phyloP scores from a whole-genome alignment of 768 basidiomycete species.

The Auriscalpium orientale region DNA sequence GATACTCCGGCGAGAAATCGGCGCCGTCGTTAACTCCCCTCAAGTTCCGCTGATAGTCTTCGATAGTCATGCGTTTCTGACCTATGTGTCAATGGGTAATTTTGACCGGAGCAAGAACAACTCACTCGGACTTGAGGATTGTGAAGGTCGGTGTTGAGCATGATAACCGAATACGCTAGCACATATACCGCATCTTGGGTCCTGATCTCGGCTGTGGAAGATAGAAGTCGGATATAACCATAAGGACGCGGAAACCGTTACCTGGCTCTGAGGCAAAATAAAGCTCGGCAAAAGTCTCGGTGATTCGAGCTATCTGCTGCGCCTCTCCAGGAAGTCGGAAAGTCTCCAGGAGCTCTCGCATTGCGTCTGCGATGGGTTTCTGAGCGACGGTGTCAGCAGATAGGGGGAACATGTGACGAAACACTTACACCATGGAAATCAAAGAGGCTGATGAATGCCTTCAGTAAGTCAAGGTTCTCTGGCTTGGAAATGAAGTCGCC shows the following conservation, averaged over 20 bases:
- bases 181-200: slow-evolving; percentile 92
- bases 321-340: slow-evolving; percentile 94
- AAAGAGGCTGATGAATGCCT: slow-evolving; percentile 81
- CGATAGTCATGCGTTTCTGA: slow-evolving; percentile 94
- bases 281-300: slow-evolving; percentile 87
- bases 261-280: slow-evolving; percentile 86
- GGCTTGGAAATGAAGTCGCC: slow-evolving; percentile 91
- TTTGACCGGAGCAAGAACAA: not conserved
- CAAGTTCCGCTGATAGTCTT: slow-evolving; percentile 89
- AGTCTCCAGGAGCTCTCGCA: slow-evolving; percentile 88
- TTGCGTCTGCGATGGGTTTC: slow-evolving; percentile 94
- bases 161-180: slow-evolving; percentile 89
- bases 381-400: slow-evolving; percentile 22
- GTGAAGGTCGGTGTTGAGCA: slow-evolving; percentile 97
- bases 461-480: slow-evolving; percentile 78
- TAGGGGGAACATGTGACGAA: not conserved
- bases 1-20: slow-evolving; percentile 79
- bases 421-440: slow-evolving; percentile 80
- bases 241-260: slow-evolving; percentile 18
- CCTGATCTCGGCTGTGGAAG: slow-evolving; percentile 68
- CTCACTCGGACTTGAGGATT: slow-evolving; percentile 87
- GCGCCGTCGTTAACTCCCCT: slow-evolving; percentile 84
- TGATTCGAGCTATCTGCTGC: slow-evolving; percentile 89
- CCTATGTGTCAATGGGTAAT: slow-evolving; percentile 1
- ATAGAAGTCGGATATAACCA: not conserved